Evolutionary conservation across 2,329 filamentous ascomycete species (phyloP).

Genomic region (Verruconis gallopava): DNA sequence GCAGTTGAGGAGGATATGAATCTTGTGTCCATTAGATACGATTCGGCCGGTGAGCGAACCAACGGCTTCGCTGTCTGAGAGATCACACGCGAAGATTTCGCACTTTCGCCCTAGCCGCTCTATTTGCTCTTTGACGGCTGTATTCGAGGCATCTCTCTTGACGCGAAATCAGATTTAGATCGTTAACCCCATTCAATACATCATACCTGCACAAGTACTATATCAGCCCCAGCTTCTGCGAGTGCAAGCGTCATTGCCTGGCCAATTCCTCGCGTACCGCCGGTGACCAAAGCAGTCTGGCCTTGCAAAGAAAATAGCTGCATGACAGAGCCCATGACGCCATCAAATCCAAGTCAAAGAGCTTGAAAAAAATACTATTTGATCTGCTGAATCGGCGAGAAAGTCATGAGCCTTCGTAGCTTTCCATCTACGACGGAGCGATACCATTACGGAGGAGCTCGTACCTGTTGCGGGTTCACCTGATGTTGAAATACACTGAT

Average conservation of each 20-base stretch:
- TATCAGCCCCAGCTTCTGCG: constrained; percentile 38
- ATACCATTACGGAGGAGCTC: too few relatives aligned
- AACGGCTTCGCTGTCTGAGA: constrained; percentile 48
- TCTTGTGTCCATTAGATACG: constrained; percentile 46
- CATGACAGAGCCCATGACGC: constrained; percentile 25
- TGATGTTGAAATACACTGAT: too few relatives aligned
- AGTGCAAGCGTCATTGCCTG: constrained; percentile 38
- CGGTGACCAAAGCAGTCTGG: constrained; percentile 37
- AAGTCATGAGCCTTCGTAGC: too few relatives aligned
- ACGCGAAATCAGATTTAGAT: neutral
- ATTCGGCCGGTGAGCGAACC: constrained; percentile 46
- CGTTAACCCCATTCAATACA: neutral
- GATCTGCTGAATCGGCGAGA: too few relatives aligned
- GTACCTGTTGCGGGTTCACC: too few relatives aligned
- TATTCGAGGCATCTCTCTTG: constrained; percentile 43
- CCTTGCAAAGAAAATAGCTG: constrained; percentile 37
- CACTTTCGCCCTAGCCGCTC: constrained; percentile 53
- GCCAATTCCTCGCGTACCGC: constrained; percentile 37
- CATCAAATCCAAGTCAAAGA: too few relatives aligned
- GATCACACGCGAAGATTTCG: constrained; percentile 56
- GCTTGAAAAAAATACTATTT: too few relatives aligned
- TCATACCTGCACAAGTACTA: constrained; percentile 35
- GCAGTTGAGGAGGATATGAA: constrained; percentile 74
- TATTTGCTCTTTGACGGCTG: constrained; percentile 47
- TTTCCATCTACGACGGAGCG: too few relatives aligned